Evolutionary conservation across 495 filamentous ascomycete species (phyloP), one percentile per base, ranked within the genome.

Genomic region (Aspergillus wentii): DNA sequence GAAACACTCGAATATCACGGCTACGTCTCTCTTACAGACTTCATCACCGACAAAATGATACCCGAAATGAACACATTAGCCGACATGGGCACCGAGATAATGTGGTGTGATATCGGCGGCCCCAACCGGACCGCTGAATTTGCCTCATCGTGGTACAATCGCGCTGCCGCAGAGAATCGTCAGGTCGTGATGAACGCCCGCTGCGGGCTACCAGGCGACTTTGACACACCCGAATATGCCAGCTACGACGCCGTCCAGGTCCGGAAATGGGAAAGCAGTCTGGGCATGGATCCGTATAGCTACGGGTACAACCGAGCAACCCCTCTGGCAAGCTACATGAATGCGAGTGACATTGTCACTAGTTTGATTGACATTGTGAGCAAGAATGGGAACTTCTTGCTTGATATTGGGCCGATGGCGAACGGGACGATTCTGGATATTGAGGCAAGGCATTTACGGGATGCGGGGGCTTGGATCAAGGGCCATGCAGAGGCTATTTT

Each of bases 231-330:
- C 0, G 74, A 77, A 43, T 79, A 79, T 44, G 52, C 57, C 17
- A 50, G 47, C 0, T 78, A 69, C 48, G 46, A 46, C n/a, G 59
- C 68, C 3, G 66, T 68, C 13, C 70, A 72, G 40, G 40, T 51
- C 8, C 63, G 74, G 5, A 77, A 78, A 41, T 79, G 73, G 75
- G 74, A 78, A 49, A 64, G 46, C 31, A 78, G 67, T 43, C 58
- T 62, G 25, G 75, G 74, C 8, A 70, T 79, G 66, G 75, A 79
- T 37, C 74, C 75, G 1, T 74, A 56, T 41, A 64, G 56, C 25
- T 79, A 75, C 48, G 74, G 75, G 8, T 79, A 73, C 45, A 79
- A 79, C 44, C 53, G 60, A 3, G 72, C 71, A 0, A 77, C 74
- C 3, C 64, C 72, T 0, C 21, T 44, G 1, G 46, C 41, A 0